Evolutionary conservation across 805 yeast species (phyloP).

Genomic region (Starmerella sirachaensis): DNA sequence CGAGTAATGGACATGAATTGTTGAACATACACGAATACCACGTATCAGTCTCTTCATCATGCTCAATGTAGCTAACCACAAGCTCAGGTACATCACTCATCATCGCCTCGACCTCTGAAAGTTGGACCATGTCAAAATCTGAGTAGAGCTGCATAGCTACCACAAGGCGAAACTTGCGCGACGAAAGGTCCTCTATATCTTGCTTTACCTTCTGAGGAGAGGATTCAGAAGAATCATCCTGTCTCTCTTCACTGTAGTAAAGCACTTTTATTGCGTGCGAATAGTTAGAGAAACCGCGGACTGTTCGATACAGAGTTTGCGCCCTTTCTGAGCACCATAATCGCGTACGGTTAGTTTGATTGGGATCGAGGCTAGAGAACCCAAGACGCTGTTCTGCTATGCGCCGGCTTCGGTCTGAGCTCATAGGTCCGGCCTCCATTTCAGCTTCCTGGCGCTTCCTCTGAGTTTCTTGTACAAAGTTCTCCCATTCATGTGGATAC

Average conservation of each 20-base stretch:
- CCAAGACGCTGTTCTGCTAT: conserved; percentile 18
- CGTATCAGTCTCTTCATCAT: conserved; percentile 30
- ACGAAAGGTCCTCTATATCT: conserved; percentile 49
- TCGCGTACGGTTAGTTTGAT: conserved; percentile 46
- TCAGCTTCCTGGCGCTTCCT: background rate
- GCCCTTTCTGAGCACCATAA: conserved; percentile 79
- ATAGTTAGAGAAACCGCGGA: conserved; percentile 76
- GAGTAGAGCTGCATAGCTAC: conserved; percentile 81
- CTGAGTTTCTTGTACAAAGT: conserved; percentile 51
- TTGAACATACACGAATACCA: conserved; percentile 58
- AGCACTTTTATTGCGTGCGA: conserved; percentile 58
- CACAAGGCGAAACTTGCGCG: conserved; percentile 67
- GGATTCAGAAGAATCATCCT: background rate
- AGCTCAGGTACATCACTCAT: conserved; percentile 75
- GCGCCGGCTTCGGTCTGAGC: background rate
- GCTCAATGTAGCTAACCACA: conserved; percentile 31
- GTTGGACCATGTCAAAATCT: conserved; percentile 58
- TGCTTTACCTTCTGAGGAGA: conserved; percentile 47
- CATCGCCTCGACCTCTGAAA: conserved; percentile 61
- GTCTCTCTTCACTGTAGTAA: conserved; percentile 54
- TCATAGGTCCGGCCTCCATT: too few species aligned
- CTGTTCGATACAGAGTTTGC: conserved; percentile 73
- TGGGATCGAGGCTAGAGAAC: conserved; percentile 19
- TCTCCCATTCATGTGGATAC: conserved; percentile 67
- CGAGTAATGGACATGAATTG: conserved; percentile 51